Evolutionary conservation across 2,329 filamentous ascomycete genomes (phyloP).

Genomic region (Xylariales sp.): DNA sequence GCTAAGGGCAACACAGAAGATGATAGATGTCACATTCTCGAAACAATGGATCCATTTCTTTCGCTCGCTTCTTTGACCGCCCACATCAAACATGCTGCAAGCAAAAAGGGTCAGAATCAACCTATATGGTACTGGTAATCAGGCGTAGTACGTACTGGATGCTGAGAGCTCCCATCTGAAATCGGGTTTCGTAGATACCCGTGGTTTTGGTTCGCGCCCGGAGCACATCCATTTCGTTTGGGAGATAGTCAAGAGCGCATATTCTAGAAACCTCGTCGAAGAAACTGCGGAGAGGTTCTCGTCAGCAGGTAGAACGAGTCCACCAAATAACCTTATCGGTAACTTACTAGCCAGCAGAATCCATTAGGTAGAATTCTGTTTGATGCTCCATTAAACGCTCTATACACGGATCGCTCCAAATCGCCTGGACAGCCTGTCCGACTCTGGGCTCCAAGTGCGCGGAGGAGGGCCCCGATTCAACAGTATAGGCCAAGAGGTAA

Average conservation of each 20-base stretch:
- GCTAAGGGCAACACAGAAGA: constrained; percentile 96
- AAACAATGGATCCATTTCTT: constrained; percentile 99
- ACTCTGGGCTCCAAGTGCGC: constrained; percentile 77
- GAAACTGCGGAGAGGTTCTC: too few species aligned
- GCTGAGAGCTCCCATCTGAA: constrained; percentile 96
- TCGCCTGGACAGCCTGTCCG: constrained; percentile 73
- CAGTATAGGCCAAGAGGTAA: constrained; percentile 80
- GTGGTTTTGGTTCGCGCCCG: constrained; percentile 97
- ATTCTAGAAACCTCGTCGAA: constrained; percentile 91
- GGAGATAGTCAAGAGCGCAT: constrained; percentile 78
- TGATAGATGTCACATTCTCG: constrained; percentile 98
- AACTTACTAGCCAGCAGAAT: constrained; percentile 88
- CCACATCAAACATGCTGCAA: constrained; percentile 95
- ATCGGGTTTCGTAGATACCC: constrained; percentile 97
- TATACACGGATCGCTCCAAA: constrained; percentile 88
- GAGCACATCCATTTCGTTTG: constrained; percentile 90
- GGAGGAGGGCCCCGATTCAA: constrained; percentile 87
- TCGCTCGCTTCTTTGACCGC: constrained; percentile 91
- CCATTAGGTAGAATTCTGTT: constrained; percentile 98
- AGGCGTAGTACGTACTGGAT: constrained; percentile 72
- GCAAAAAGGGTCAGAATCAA: constrained; percentile 17
- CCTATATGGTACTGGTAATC: not conserved
- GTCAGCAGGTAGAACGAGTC: too few species aligned
- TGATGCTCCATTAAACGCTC: constrained; percentile 84
- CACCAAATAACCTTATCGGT: too few species aligned